A percentile compares a stretch with the other conserved stretches of the same genome.
These are phyloP conservation scores for Neospermospora avenae DNA, from an alignment of 2,329 filamentous ascomycete genomes.

Conservation along the genomic window DNA sequence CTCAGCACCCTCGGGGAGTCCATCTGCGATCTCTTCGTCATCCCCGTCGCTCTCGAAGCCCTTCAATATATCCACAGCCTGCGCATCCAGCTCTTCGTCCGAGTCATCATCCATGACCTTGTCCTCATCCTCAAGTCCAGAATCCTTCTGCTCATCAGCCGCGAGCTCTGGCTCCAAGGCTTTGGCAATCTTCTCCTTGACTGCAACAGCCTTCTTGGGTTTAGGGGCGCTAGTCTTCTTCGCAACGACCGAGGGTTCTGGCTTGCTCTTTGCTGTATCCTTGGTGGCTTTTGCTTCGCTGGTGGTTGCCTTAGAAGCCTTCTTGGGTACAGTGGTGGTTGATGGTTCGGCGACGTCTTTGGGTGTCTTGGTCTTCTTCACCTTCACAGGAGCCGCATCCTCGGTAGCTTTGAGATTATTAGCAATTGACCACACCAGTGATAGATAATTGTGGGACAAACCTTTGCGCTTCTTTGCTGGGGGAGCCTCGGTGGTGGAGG, in stretches of 20 bases:
- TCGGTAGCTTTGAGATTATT: constrained; percentile 28
- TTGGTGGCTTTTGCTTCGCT: background rate
- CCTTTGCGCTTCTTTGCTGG: constrained; percentile 37
- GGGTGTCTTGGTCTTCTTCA: constrained; percentile 37
- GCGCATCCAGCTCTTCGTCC: constrained; percentile 44
- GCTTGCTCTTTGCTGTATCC: background rate
- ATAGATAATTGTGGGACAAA: constrained; percentile 9
- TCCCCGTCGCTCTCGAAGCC: constrained; percentile 55
- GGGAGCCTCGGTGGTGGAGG: constrained; percentile 16
- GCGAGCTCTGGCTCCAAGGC: constrained; percentile 8
- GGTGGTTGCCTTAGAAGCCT: background rate
- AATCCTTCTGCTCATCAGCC: constrained; percentile 9
- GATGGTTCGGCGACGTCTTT: constrained; percentile 30
- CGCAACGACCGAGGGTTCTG: constrained; percentile 3
- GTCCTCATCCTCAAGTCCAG: constrained; percentile 17
- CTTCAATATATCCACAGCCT: constrained; percentile 50
- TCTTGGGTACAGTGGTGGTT: constrained; percentile 8
- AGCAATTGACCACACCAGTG: background rate
- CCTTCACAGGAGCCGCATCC: constrained; percentile 28
- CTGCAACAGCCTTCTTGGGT: constrained; percentile 8
- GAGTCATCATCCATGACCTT: constrained; percentile 20
- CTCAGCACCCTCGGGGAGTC: constrained; percentile 42
- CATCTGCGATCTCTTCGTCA: constrained; percentile 41
- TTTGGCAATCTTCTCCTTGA: constrained; percentile 13
- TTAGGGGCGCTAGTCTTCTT: constrained; percentile 13